Base-by-base conservation (phyloP, 2,329 filamentous ascomycete genomes). In the Pseudogymnoascus sp. region DNA sequence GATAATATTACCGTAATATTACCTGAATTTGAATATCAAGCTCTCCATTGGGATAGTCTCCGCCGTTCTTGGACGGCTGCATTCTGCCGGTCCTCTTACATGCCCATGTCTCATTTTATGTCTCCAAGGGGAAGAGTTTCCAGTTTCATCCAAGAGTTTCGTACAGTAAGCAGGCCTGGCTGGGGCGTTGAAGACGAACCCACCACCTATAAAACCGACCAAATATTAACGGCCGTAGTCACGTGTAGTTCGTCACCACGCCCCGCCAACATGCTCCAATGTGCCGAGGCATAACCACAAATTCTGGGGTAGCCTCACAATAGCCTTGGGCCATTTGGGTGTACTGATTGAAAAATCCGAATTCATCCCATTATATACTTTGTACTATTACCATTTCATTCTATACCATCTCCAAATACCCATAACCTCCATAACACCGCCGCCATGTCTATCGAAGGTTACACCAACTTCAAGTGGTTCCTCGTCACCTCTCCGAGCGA, bases 401-500 rank as follows among this genome's bases (percentile, higher is more conserved):
- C 11, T 43, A 25, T 43, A 43, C 20, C 16, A 25, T 25, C 20
- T 43, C 20, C 20, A 25, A 43, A 43, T 43, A 43, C 20, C 12
- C 37, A 37, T 16, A 37, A 37, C 20, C 20, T 2, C 20, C 39
- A 43, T 25, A 20, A 25, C 14, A 25, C 39, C 39, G 39, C 20
- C 18, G 39, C 39, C 39, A 43, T 43, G 39, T 43, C 39, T 25
- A 43, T 43, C 39, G 20, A 30, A 18, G 57, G 71, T 60, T 81
- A 83, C 71, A 66, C 74, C 38, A 66, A 67, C 36, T 87, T 84
- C 75, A 77, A 86, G 67, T 79, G 89, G 78, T 92, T 91, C 81
- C 84, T 86, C 66, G 79, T 95, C 67, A 85, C 82, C n/a, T 86
- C 85, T 41, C 90, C 92, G 0, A 70, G 77, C 37, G 81, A 87